Evolutionary conservation across 1,284 basidiomycete genomes (phyloP), one percentile per base, ranked within the genome.

Genomic region (Coniferiporia weirii): DNA sequence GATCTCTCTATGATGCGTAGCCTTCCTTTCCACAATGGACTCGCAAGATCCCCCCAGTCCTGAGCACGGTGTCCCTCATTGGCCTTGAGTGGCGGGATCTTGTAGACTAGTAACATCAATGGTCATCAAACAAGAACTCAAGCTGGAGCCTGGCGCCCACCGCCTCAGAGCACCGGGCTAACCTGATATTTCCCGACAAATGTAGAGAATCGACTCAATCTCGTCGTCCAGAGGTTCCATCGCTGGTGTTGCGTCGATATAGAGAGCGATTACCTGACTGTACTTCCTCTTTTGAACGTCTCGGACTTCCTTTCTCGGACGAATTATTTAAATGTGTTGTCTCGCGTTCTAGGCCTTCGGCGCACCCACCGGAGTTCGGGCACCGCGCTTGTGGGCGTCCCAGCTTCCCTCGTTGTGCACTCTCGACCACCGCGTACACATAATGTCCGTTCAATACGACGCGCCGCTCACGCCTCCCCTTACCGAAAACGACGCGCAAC

Each of bases 1-100:
- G 80, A 78, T 66, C 83, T 85, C 72, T 95, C 93, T 47, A 93
- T 76, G 64, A 95, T 87, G 54, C 92, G 79, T 62, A 95, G 73
- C n/a, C 93, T 80, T 9, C 93, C 94, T 70, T 93, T 95, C 93
- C 94, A 96, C 19, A 96, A 73, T 1, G 91, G 91, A 55, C 81
- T 70, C 22, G 82, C 82, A 54, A 93, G 81, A 72, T 94, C 89
- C 8, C 92, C 92, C 84, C 91, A 93, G 66, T 93, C 89, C 57
- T 84, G 85, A 9, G 91, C 91, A 46, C 89, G 83, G 72, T 93
- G 88, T 1, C 92, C 92, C 67, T 92, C 91, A 66, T 94, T 91
- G 34, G 80, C 82, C 66, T 84, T 89, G 66, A 95, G 75, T 22
- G 91, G 84, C 6, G 93, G 92, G 57, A 93, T 90, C 76, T 85